Base-by-base conservation (phyloP, 805 yeast genomes). In the Starmerella davenportii region DNA sequence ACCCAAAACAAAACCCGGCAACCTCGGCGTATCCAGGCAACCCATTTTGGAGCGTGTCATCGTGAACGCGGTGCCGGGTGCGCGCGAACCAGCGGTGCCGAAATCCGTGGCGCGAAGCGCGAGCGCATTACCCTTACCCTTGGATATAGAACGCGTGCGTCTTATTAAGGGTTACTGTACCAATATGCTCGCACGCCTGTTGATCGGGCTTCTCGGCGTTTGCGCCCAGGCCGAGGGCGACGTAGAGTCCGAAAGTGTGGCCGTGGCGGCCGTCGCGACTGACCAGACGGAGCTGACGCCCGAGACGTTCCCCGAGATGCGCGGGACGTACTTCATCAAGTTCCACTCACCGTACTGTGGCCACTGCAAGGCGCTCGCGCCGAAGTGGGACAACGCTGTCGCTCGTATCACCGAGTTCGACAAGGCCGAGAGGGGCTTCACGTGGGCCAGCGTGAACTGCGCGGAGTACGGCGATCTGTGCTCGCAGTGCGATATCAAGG, bases 341-440 rank as follows among this genome's bases (percentile, higher is more conserved):
- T 85, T 82, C 58, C 90, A 60, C 54, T 81, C 94, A 24, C 98
- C 98, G 0, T 76, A 76, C 51, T 90, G 98, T 55, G 55, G 62
- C 5, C 96, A 87, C 58, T 90, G 98, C 60, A 68, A 62, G 44
- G 64, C 60, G 5, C 60, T 90, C 38, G 90, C 80, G 2, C 96
- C 98, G 1, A 65, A 61, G 5, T 90, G 96, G 95, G 68, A 72
- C 42, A 63, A 67, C 40, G 68, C 87, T 0, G 79, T 72, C 59
- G 49, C 61, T 19, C 54, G 57, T 3, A 68, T 70, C 48, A 45
- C 44, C n/a, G 43, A 39, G 3, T 13, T 24, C 13, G 36, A 40
- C 15, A 56, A 64, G 28, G 54, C 57, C 8, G 74, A 70, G 29
- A 52, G 60, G 15, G 63, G 63, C 17, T 69, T 84, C 66, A 65